Percentiles rank a stretch among this genome's conserved stretches.
phyloP scores from a whole-genome alignment of 169 alveolate genomes.

The Fabrea salina region DNA sequence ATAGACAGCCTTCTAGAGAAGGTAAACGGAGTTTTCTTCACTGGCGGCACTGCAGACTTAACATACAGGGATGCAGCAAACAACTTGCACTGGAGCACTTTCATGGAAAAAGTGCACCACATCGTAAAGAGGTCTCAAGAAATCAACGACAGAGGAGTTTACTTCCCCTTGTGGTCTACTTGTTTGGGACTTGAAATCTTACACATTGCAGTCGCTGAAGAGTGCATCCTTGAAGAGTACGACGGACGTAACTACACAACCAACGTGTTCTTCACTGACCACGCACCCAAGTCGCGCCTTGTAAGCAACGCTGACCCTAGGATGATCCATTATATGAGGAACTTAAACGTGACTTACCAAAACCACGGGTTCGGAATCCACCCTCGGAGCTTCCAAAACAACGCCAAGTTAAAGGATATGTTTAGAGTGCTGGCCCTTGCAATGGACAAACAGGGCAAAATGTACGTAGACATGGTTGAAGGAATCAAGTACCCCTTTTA shows the following conservation, averaged over 20 bases:
- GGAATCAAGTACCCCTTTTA: constrained; percentile 54
- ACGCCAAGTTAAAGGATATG: not conserved
- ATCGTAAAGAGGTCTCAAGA: constrained; percentile 1
- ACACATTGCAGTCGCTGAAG: not conserved
- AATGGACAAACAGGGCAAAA: constrained; percentile 36
- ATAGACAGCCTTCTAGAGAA: constrained; percentile 23
- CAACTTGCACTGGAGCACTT: not conserved
- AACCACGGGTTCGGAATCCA: constrained; percentile 18
- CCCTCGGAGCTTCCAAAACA: not conserved
- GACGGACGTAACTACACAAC: not conserved
- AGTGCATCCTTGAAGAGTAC: not conserved
- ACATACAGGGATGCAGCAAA: not conserved
- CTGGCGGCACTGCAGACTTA: constrained; percentile 55
- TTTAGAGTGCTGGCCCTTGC: not conserved
- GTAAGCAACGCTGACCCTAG: not conserved
- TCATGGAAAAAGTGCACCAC: not conserved
- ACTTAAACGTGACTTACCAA: not conserved
- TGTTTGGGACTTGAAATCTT: constrained; percentile 29
- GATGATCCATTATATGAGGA: not conserved
- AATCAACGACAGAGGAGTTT: constrained; percentile 20
- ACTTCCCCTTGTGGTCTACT: constrained; percentile 35
- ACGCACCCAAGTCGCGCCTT: not conserved
- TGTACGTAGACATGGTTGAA: constrained; percentile 44
- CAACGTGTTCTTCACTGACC: not conserved
- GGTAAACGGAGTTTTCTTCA: constrained; percentile 56